Conservation (phyloP, 257 asterid genomes). For the Solanum ossicruentum region DNA sequence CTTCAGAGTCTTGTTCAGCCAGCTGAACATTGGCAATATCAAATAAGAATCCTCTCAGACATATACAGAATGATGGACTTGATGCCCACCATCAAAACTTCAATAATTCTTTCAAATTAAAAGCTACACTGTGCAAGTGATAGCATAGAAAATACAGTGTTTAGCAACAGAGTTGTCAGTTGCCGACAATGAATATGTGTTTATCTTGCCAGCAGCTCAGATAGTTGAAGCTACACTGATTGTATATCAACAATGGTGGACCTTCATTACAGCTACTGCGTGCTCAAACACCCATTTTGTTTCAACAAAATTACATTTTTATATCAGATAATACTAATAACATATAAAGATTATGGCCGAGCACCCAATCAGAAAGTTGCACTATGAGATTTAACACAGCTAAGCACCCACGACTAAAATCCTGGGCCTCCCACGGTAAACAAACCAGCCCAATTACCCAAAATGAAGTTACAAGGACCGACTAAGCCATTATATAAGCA, state of each 20-base stretch:
- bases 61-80: not conserved
- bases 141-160: not conserved
- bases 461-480: not conserved
- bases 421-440: not conserved
- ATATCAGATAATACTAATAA: not conserved
- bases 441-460: not conserved
- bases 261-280: not conserved
- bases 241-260: not conserved
- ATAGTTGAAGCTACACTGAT: not conserved
- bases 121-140: not conserved
- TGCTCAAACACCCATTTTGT: not conserved
- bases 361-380: not conserved
- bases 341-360: not conserved
- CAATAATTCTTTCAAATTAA: not conserved
- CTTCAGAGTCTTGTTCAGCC: constrained; percentile 87
- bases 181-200: not conserved
- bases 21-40: constrained; percentile 42
- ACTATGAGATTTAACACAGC: not conserved
- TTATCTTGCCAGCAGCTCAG: not conserved
- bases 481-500: not conserved
- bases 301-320: not conserved
- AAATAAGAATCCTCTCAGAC: constrained; percentile 10
- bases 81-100: constrained; percentile 34
- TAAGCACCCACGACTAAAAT: not conserved
- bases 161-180: no score